Conservation (phyloP, 2,329 filamentous ascomycete genomes). For the Periconia sp. region DNA sequence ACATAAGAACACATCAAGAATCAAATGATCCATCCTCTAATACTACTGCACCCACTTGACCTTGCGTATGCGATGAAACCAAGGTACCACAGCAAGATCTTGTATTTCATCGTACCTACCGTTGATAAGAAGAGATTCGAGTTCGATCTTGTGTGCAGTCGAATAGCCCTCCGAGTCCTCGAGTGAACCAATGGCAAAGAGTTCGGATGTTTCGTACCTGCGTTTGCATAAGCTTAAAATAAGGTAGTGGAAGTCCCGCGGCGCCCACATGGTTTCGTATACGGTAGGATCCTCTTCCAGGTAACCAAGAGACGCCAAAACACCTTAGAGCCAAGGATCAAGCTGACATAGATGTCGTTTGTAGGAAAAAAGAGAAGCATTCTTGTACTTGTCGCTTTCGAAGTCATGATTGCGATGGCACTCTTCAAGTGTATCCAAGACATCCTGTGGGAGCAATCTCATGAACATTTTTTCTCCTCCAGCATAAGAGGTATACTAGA, state of each 20-base stretch:
- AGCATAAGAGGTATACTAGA: conserved; percentile 26
- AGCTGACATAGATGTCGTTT: conserved; percentile 14
- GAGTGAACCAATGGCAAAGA: conserved; percentile 48
- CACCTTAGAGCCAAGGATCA: conserved; percentile 22
- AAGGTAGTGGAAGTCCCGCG: too few species aligned
- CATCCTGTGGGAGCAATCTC: conserved; percentile 22
- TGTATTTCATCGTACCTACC: conserved; percentile 49
- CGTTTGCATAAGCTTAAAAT: not conserved
- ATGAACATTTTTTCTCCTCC: conserved; percentile 23
- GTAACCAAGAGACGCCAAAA: conserved; percentile 26
- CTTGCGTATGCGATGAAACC: conserved; percentile 44
- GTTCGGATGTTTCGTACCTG: conserved; percentile 48
- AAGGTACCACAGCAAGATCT: conserved; percentile 44
- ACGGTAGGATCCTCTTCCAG: conserved; percentile 42
- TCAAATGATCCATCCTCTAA: too few species aligned
- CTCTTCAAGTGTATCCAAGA: conserved; percentile 22
- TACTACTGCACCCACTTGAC: conserved; percentile 48
- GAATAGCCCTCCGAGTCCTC: conserved; percentile 47
- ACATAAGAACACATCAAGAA: too few species aligned
- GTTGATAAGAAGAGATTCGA: conserved; percentile 51
- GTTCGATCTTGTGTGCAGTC: conserved; percentile 45
- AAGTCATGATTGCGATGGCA: conserved; percentile 13
- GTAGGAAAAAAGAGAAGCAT: conserved; percentile 12
- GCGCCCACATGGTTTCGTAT: conserved; percentile 45
- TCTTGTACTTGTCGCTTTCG: conserved; percentile 18